Base-by-base conservation (phyloP, 192 early-diverging fungal genomes). In the Backusella circina region DNA sequence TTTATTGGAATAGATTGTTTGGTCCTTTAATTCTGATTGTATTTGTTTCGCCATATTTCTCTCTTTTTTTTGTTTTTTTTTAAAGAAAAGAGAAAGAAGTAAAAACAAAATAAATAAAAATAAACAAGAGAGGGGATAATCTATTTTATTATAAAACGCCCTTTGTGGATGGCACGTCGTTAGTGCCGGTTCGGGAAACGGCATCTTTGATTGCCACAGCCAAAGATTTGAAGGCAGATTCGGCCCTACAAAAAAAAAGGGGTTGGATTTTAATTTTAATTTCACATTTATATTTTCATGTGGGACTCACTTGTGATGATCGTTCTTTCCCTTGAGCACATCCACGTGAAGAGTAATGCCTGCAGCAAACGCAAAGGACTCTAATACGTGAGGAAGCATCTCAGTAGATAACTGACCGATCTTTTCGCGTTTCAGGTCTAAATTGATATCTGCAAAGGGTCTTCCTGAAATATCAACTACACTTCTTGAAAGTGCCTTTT, bases 401-500 rank as follows among this genome's bases (percentile, higher is more conserved):
- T 99, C 98, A 77, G 93, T 95, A 16, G 93, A 95, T 72, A 99
- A 79, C 7, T 87, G 79, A 1, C 98, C 97, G 39, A 99, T 88
- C 86, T 89, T 93, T 83, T 98, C 96, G 26, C 98, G 87, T 79
- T 95, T 96, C 70, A 99, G 82, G 0, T 92, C 93, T 73, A 99
- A 81, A 70, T 97, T 91, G 38, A 97, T 89, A 54, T 84, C 77
- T 1, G 95, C 93, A 78, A 87, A 91, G 5, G 96, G 96, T 9
- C 97, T 89, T 44, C 98, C 98, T 6, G 97, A 98, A 69, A 99
- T 97, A 75, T 99, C 98, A 6, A 99, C 94, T 2, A 99, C 98
- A 4, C 95, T 95, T 13, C 97, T 87, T 1, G 96, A 87, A 21
- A 99, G 85, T 13, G 98, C 98, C 89, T 93, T 76, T 8, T 67